A percentile compares a stretch with the other conserved stretches of the same genome.
Conservation (phyloP, 441 rosid genomes). For the Erodium texanum region DNA sequence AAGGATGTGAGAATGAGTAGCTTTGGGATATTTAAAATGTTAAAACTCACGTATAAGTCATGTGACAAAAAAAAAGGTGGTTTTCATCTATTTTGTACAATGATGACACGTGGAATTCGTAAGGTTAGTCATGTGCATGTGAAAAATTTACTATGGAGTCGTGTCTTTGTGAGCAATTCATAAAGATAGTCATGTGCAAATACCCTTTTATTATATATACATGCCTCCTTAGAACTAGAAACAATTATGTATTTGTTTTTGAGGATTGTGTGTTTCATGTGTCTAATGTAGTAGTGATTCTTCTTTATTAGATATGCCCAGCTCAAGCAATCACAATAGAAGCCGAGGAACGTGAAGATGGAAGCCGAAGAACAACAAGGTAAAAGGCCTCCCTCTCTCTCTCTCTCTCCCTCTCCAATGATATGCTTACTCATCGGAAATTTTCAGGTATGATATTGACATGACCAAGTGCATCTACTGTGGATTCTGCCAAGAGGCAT, state of each 20-base stretch:
- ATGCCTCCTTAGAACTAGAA: not conserved
- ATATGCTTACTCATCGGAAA: too few species aligned
- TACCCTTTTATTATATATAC: too few species aligned
- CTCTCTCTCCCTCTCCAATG: not conserved
- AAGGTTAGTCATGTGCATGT: too few species aligned
- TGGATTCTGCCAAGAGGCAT: conserved; percentile 99
- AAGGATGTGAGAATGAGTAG: too few species aligned
- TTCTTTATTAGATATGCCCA: conserved; percentile 64
- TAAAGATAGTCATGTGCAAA: too few species aligned
- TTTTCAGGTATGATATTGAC: conserved; percentile 77
- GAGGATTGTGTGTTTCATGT: conserved; percentile 1
- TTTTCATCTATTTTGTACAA: too few species aligned
- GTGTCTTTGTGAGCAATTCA: too few species aligned
- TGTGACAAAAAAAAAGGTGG: too few species aligned
- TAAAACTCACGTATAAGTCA: too few species aligned
- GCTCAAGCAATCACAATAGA: conserved; percentile 96
- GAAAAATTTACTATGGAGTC: too few species aligned
- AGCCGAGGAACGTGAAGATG: conserved; percentile 97
- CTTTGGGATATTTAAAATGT: too few species aligned
- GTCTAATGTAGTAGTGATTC: conserved; percentile 15
- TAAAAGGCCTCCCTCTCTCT: conserved; percentile 14
- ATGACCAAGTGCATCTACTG: conserved; percentile 98
- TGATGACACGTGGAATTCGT: too few species aligned
- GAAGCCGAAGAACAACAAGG: conserved; percentile 97
- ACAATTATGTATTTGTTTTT: not conserved